Percentiles rank a stretch among this genome's conserved stretches.
Conservation (phyloP, 495 filamentous ascomycete genomes). For the Cladorrhinum samala region DNA sequence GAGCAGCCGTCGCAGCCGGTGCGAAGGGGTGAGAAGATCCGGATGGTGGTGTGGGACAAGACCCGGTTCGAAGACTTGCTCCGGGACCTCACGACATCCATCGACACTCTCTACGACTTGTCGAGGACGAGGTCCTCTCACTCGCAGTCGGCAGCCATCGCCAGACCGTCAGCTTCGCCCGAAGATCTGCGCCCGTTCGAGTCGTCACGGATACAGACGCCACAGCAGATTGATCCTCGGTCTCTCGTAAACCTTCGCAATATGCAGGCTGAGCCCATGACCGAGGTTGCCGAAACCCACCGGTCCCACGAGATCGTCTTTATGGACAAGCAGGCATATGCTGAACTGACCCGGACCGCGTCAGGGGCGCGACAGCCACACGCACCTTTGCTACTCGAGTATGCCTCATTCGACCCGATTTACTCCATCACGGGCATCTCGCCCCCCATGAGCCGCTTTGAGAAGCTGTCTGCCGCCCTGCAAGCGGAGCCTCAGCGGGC, state of each 20-base stretch:
- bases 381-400: slow-evolving; percentile 60
- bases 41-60: slow-evolving; percentile 52
- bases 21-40: slow-evolving; percentile 37
- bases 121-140: slow-evolving; percentile 60
- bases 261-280: slow-evolving; percentile 37
- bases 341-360: slow-evolving; percentile 31
- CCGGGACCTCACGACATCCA: slow-evolving; percentile 71
- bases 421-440: slow-evolving; percentile 58
- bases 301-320: slow-evolving; percentile 46
- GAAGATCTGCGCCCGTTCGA: slow-evolving; percentile 47
- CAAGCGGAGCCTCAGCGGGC: slow-evolving; percentile 48
- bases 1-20: slow-evolving; percentile 27
- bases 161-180: slow-evolving; percentile 23
- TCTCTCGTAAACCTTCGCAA: slow-evolving; percentile 37
- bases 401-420: slow-evolving; percentile 56
- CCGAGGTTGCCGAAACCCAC: slow-evolving; percentile 25
- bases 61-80: slow-evolving; percentile 62
- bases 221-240: slow-evolving; percentile 45
- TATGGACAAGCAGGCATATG: slow-evolving; percentile 43
- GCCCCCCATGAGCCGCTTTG: slow-evolving; percentile 57
- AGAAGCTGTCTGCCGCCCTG: slow-evolving; percentile 54
- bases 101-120: slow-evolving; percentile 85
- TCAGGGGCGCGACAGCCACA: slow-evolving; percentile 25
- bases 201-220: slow-evolving; percentile 49
- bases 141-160: slow-evolving; percentile 23